Evolutionary conservation across 805 yeast genomes (phyloP), one percentile per base, ranked within the genome.

Genomic region (Kluyveromyces aestuarii): DNA sequence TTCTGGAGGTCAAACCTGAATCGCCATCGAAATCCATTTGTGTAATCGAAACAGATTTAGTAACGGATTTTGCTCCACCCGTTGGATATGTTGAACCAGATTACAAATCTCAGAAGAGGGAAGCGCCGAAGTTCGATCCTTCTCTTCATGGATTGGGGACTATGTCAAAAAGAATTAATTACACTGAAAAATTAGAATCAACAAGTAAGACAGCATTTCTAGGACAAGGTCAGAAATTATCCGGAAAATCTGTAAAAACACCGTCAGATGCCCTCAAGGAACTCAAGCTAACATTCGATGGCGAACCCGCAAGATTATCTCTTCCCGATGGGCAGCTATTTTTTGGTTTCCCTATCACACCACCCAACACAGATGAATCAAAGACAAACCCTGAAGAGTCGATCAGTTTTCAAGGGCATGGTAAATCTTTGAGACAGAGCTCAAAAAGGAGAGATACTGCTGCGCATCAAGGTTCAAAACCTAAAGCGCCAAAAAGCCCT

Each of bases 1-100:
- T 93, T 17, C 70, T 91, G 42, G 97, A 93, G 58, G 87, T 81
- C 27, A 87, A 87, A 59, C 98, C 98, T 0, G 86, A 83, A 46
- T 73, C 80, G 1, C 57, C 65, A 7, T 69, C 72, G 8, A 70
- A 76, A 35, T 86, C 96, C 50, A 83, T 91, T 13, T 91, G 97
- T 72, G 96, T 93, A 6, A 87, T 93, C 27, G 99, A 93, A 63
- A 93, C 99, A 0, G 99, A 93, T 70, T 73, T 93, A 52, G 96
- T 87, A 50, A 95, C 97, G 0, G 99, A 93, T 62, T 93, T 93
- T 71, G 98, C 97, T 1, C 96, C 99, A 2, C 99, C 99, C 0
- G 96, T 91, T 6, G 99, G 99, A 0, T 93, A 93, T 63, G 96
- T 87, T 17, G 98, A 91, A 62, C 96, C 96, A 1, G 89, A 86